phyloP scores from a whole-genome alignment of 768 basidiomycete genomes.

The Tylopilus plumbeoviolaceoides region DNA sequence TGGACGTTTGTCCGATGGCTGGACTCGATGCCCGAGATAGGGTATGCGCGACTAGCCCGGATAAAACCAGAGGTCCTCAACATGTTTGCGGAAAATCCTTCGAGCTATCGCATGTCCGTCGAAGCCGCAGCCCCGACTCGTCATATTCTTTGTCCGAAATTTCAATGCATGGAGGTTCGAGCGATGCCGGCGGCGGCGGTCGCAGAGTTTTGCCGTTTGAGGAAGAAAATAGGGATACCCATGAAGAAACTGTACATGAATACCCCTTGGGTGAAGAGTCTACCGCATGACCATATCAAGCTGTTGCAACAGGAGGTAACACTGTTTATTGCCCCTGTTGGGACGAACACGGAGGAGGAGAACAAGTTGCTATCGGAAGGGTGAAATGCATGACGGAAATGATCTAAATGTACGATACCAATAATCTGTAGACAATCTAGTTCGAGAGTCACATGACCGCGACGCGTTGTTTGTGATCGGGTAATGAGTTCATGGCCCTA shows the following conservation, averaged over 20 bases:
- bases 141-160: slow-evolving; percentile 40
- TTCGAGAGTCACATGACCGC: slow-evolving; percentile 24
- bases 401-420: not conserved
- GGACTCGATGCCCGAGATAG: slow-evolving; percentile 53
- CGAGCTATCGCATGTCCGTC: slow-evolving; percentile 13
- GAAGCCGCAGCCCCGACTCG: slow-evolving; percentile 7
- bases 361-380: slow-evolving; percentile 27
- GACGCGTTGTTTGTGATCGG: slow-evolving; percentile 6
- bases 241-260: slow-evolving; percentile 49
- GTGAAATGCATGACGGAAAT: slow-evolving; percentile 8
- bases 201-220: slow-evolving; percentile 32
- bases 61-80: slow-evolving; percentile 41
- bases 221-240: slow-evolving; percentile 40
- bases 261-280: slow-evolving; percentile 24
- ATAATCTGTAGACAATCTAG: slow-evolving; percentile 1
- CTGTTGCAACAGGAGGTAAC: slow-evolving; percentile 21
- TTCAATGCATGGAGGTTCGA: slow-evolving; percentile 47
- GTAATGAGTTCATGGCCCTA: too few species aligned
- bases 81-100: slow-evolving; percentile 43
- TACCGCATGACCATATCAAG: slow-evolving; percentile 22
- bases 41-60: slow-evolving; percentile 47
- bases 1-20: slow-evolving; percentile 46
- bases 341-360: slow-evolving; percentile 47
- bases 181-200: slow-evolving; percentile 31
- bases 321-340: slow-evolving; percentile 31